Evolutionary conservation across 768 basidiomycete species (phyloP), one percentile per base, ranked within the genome.

Genomic region (Mycena rosella): DNA sequence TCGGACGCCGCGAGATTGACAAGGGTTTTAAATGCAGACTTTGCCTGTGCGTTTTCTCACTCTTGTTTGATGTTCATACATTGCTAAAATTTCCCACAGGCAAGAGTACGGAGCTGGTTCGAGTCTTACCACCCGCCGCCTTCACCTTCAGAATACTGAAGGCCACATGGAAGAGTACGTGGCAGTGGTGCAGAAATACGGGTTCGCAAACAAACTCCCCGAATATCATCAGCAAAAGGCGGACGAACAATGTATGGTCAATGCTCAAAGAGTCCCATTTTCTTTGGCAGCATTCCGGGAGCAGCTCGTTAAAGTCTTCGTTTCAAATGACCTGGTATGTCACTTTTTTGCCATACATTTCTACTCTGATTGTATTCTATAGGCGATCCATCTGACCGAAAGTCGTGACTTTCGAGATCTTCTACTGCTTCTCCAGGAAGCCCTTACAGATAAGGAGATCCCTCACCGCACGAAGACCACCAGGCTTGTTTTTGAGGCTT

Each of bases 241-340:
- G 32, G 48, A 42, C 14, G 40, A 54, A 27, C 22, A 60, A 38
- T 32, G 48, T 51, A 34, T 40, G 1, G n/a, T 54, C 32, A 45
- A 54, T 53, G 51, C 52, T 2, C 38, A 62, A 11, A 42, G 60
- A 27, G 40, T 62, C 11, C 60, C 52, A 52, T 62, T 62, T 38
- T 52, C 60, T 53, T 52, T 61, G 48, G 27, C 49, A 14, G 60
- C 60, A 52, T 53, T 61, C 60, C 34, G 36, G 32, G 51, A 51
- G 49, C 60, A 62, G 34, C 32, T 55, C 26, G 52, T 63, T n/a
- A 63, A 63, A 47, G 61, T 55, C 22, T 54, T 55, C 15, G 52
- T 63, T 27, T 45, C 61, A 42, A 62, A 62, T 20, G 61, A 63
- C 53, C 61, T 63, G 11, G 53, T 63, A 55, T 55, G 61, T 63